phyloP scores from a whole-genome alignment of 1,284 basidiomycete species.

The Chondrostereum purpureum region DNA sequence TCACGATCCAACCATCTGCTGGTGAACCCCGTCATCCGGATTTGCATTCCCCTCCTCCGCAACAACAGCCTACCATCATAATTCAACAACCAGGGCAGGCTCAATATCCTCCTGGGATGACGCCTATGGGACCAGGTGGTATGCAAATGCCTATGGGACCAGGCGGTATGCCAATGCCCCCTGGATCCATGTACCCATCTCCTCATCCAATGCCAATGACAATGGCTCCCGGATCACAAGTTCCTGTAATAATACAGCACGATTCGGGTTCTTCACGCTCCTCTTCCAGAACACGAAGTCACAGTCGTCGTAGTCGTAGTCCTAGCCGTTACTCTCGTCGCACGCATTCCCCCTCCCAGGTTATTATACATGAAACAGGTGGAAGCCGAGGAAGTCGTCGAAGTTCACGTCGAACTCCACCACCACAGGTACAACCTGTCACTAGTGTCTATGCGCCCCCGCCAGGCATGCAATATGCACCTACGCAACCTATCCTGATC shows the following conservation, averaged over 20 bases:
- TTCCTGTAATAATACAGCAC: background rate
- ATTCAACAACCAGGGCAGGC: background rate
- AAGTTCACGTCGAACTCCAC: background rate
- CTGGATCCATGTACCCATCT: background rate
- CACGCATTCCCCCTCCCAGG: background rate
- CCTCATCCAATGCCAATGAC: background rate
- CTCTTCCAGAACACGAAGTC: background rate
- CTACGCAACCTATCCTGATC: conserved; percentile 6
- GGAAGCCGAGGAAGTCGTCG: conserved; percentile 13
- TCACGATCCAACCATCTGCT: background rate
- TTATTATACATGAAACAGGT: background rate
- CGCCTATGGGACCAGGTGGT: background rate
- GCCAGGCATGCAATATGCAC: conserved; percentile 2
- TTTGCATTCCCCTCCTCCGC: conserved; percentile 1
- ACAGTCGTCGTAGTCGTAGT: conserved; percentile 5
- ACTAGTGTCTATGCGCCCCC: conserved; percentile 1
- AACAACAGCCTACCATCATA: background rate
- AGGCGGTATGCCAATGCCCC: background rate
- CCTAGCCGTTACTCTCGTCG: conserved; percentile 5
- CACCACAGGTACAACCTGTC: conserved; percentile 10
- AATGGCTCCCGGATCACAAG: background rate
- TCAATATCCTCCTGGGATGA: background rate
- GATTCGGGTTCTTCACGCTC: background rate
- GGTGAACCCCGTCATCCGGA: background rate
- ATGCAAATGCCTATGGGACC: background rate